Evolutionary conservation across 306 rosid species (phyloP).

Genomic region (Cajanus cajan): DNA sequence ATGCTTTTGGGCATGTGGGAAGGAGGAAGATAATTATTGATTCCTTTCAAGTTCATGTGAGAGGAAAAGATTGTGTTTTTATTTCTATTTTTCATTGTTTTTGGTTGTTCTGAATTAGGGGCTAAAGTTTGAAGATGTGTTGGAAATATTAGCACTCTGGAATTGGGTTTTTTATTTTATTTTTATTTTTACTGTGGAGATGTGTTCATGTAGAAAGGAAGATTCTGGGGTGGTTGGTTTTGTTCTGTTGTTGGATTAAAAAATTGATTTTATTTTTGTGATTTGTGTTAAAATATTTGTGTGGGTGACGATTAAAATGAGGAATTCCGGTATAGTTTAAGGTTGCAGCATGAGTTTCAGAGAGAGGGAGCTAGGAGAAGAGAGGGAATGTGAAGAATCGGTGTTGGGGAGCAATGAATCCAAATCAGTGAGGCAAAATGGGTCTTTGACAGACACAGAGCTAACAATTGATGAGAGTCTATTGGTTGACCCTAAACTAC

Average conservation of each 20-base stretch:
- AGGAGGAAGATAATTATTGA: neutral
- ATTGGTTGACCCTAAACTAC: conserved; percentile 82
- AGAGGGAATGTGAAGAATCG: conserved; percentile 40
- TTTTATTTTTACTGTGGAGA: conserved; percentile 18
- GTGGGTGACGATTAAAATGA: conserved; percentile 43
- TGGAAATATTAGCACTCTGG: conserved; percentile 32
- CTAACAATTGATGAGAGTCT: conserved; percentile 76
- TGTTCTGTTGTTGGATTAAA: conserved; percentile 24
- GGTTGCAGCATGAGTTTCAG: conserved; percentile 80
- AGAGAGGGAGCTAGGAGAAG: conserved; percentile 49
- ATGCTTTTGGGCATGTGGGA: conserved; percentile 2
- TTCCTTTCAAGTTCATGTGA: conserved; percentile 26
- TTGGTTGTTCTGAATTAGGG: conserved; percentile 13
- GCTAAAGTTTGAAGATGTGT: conserved; percentile 15
- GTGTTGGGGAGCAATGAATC: conserved; percentile 38
- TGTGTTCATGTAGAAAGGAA: conserved; percentile 30
- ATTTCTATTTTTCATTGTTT: neutral
- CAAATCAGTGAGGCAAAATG: conserved; percentile 51
- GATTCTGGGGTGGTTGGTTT: conserved; percentile 31
- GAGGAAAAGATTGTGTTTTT: conserved; percentile 8
- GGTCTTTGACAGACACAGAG: conserved; percentile 46
- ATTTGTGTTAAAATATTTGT: neutral
- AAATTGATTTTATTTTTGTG: neutral
- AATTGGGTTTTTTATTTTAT: too few relatives aligned
- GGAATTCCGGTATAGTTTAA: conserved; percentile 61